Conservation (phyloP, 1,284 basidiomycete genomes). For the Irpex sp. region DNA sequence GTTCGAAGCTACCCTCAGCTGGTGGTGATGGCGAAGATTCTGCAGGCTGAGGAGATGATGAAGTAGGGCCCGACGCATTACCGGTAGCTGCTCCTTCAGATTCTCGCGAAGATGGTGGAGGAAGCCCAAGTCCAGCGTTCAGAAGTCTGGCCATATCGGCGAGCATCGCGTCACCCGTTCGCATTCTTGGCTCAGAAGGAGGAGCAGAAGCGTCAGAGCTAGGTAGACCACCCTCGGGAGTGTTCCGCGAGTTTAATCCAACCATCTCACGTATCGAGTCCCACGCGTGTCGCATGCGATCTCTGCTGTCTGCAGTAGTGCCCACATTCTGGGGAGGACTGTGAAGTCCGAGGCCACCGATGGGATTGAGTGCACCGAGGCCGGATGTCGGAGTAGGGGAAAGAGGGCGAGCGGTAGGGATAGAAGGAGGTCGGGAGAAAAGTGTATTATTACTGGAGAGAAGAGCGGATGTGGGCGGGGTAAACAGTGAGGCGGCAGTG, state of each 20-base stretch:
- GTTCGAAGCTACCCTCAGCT: constrained; percentile 69
- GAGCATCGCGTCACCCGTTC: constrained; percentile 51
- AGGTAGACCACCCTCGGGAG: constrained; percentile 3
- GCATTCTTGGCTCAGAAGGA: constrained; percentile 18
- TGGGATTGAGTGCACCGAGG: constrained; percentile 27
- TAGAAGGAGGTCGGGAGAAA: constrained; percentile 56
- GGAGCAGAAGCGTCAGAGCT: constrained; percentile 9
- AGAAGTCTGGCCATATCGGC: constrained; percentile 76
- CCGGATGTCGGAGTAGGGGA: constrained; percentile 49
- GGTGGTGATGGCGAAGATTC: constrained; percentile 31
- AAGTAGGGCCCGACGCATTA: not conserved
- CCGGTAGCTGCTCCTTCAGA: not conserved
- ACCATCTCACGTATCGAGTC: constrained; percentile 57
- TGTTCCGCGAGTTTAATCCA: constrained; percentile 30
- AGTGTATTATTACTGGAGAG: not conserved
- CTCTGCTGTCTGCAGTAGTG: constrained; percentile 27
- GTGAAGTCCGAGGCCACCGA: constrained; percentile 21
- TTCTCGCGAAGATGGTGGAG: not conserved
- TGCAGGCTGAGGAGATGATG: constrained; percentile 5
- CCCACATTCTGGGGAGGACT: constrained; percentile 8
- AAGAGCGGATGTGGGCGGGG: not conserved
- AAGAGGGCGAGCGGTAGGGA: constrained; percentile 35
- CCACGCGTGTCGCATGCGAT: constrained; percentile 55
- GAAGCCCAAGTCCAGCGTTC: constrained; percentile 62
- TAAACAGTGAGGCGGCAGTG: constrained; percentile 48